These are phyloP conservation scores for Ascochyta fabae DNA, from an alignment of 2,329 filamentous ascomycete genomes.

Conservation along the genomic window DNA sequence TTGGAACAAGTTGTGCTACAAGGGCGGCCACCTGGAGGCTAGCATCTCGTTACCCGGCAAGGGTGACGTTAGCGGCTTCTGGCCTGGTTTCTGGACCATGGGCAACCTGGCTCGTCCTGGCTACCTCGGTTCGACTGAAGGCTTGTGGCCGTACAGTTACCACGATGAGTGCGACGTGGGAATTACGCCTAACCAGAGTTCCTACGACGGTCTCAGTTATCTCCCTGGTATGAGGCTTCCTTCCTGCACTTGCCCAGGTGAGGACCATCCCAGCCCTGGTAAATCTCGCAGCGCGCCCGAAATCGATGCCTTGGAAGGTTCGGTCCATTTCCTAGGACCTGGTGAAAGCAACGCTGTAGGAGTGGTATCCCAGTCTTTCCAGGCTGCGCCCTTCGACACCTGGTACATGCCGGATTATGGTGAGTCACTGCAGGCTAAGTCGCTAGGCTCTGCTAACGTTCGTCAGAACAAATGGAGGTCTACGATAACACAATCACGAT, in stretches of 20 bases:
- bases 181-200: conserved; percentile 75
- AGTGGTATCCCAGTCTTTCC: conserved; percentile 69
- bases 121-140: conserved; percentile 72
- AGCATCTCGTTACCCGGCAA: conserved; percentile 72
- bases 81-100: conserved; percentile 80
- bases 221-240: conserved; percentile 74
- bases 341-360: conserved; percentile 62
- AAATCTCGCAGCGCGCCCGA: conserved; percentile 71
- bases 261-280: conserved; percentile 71
- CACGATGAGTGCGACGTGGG: conserved; percentile 71
- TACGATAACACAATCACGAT: conserved; percentile 63
- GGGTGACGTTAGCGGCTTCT: conserved; percentile 72
- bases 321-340: conserved; percentile 60
- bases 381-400: conserved; percentile 73
- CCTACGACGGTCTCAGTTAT: conserved; percentile 68
- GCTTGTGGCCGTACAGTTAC: conserved; percentile 78
- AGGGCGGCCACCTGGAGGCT: conserved; percentile 72
- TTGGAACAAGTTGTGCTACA: conserved; percentile 78
- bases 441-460: neutral
- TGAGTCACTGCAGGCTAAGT: conserved; percentile 22
- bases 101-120: conserved; percentile 74
- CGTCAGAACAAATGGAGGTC: conserved; percentile 65
- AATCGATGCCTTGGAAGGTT: conserved; percentile 76
- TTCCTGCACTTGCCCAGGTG: conserved; percentile 68
- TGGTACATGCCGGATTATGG: conserved; percentile 69